Evolutionary conservation across 768 basidiomycete species (phyloP), one percentile per base, ranked within the genome.

Genomic region (Boletus sensibilis): DNA sequence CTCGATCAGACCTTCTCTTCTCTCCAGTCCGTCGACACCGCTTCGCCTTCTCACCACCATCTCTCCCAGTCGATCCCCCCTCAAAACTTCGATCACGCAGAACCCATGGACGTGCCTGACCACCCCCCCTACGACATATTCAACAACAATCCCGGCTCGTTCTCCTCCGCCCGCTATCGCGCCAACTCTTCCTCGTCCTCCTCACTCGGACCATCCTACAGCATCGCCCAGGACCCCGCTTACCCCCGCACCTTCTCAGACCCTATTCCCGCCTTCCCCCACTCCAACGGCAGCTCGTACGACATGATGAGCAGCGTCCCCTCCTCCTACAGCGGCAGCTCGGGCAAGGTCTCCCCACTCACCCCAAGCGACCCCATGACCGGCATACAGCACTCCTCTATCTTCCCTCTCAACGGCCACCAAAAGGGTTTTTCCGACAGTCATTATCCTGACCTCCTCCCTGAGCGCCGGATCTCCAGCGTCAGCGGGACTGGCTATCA

Each of bases 331-430:
- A 72, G 68, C 13, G 61, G 68, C 43, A 80, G 78, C 75, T 85
- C 83, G 56, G 88, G 87, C 59, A 90, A 89, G 71, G 86, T 85
- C 48, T 90, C 90, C 20, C 87, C 90, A 0, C 76, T 89, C 42
- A 87, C 87, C 13, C 87, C 88, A 34, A 85, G 72, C 63, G 88
- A 90, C 69, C 75, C 83, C 41, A 81, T 84, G 57, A 73, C 76
- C 55, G 76, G 77, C 47, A 75, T 90, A 9, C 85, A 84, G 62
- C 81, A 81, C 58, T 70, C 80, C 6, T 74, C 81, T 16, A 76
- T 70, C 8, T 87, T 85, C 64, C 75, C 84, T 21, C 72, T 73
- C 55, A 68, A 59, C 21, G 64, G 66, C 13, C 69, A 69, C 57
- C 70, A 68, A 57, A 88, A 90, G 67, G 85, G 86, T 59, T 90